A percentile compares a stretch with the other conserved stretches of the same genome.
phyloP scores from a whole-genome alignment of 2,329 filamentous ascomycete species.

The Blastomyces emzantsi region DNA sequence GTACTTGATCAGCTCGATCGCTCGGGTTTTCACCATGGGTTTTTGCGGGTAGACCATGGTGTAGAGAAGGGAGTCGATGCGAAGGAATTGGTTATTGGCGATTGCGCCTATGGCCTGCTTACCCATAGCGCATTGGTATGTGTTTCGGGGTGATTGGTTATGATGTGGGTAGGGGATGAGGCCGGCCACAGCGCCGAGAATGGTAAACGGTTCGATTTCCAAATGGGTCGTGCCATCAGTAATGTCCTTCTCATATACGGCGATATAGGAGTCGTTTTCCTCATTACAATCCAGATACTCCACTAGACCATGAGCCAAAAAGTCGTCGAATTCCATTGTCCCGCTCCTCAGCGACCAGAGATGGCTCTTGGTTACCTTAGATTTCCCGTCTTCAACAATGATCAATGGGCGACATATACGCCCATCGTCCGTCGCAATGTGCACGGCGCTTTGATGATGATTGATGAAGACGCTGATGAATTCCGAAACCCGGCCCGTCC shows the following conservation, averaged over 20 bases:
- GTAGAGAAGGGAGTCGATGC: constrained; percentile 92
- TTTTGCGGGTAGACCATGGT: constrained; percentile 96
- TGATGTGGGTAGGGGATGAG: constrained; percentile 97
- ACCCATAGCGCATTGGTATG: constrained; percentile 99
- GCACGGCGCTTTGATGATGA: constrained; percentile 79
- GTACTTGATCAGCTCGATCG: constrained; percentile 93
- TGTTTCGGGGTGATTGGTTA: constrained; percentile 97
- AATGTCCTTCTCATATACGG: constrained; percentile 79
- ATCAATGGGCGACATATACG: constrained; percentile 94
- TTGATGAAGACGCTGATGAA: constrained; percentile 98
- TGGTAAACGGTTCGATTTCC: constrained; percentile 96
- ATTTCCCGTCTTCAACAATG: constrained; percentile 78
- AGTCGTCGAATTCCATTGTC: constrained; percentile 86
- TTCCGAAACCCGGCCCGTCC: constrained; percentile 85
- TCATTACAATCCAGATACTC: constrained; percentile 98
- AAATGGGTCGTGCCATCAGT: constrained; percentile 79
- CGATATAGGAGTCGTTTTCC: constrained; percentile 91
- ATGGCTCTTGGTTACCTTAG: constrained; percentile 70
- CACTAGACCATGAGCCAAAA: constrained; percentile 77
- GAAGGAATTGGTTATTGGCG: constrained; percentile 94
- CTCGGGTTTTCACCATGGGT: constrained; percentile 94
- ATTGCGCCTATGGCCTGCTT: constrained; percentile 99
- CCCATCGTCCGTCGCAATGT: constrained; percentile 94
- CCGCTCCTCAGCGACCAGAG: constrained; percentile 74
- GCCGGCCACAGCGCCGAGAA: constrained; percentile 89